Base-by-base conservation (phyloP, 257 asterid species). In the Striga asiatica region DNA sequence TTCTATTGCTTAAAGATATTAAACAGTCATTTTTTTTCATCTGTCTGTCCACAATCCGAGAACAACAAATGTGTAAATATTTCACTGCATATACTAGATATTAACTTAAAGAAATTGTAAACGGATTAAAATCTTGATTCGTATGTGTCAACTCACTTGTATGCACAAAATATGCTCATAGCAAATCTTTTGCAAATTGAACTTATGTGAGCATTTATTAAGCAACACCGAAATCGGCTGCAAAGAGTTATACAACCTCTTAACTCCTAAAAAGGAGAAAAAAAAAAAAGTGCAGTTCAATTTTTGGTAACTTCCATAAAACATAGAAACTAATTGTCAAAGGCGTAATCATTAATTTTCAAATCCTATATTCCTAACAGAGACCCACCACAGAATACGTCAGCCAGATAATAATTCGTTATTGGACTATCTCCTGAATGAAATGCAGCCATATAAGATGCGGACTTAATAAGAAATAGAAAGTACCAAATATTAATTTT, bases 171-270 rank as follows among this genome's bases (percentile, higher is more conserved):
- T 27, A 27, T 7, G 3, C 32, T 27, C 3, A 27, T 27, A 27
- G 7, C 32, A 3, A 27, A 7, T 27, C 3, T 27, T 27, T 27
- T 7, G 7, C 32, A 27, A 62, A 27, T 45, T 8, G 35, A 41
- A 1, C 2, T 38, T 14, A 23, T 32, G 35, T 16, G 52, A 48
- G 13, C 7, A 22, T 18, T 6, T 23, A 12, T 61, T 56, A 19
- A 18, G 66, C 61, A 49, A 57, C 19, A 50, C 52, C 23, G 16
- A 43, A 56, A n/a, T n/a, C n/a, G n/a, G n/a, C n/a, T n/a, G n/a
- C n/a, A n/a, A n/a, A n/a, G n/a, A n/a, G n/a, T n/a, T n/a, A n/a
- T n/a, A n/a, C n/a, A n/a, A n/a, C n/a, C n/a, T n/a, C n/a, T n/a
- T n/a, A n/a, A n/a, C n/a, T n/a, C n/a, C n/a, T n/a, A n/a, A n/a